phyloP scores from a whole-genome alignment of 768 basidiomycete species.

The Zangia roseola region DNA sequence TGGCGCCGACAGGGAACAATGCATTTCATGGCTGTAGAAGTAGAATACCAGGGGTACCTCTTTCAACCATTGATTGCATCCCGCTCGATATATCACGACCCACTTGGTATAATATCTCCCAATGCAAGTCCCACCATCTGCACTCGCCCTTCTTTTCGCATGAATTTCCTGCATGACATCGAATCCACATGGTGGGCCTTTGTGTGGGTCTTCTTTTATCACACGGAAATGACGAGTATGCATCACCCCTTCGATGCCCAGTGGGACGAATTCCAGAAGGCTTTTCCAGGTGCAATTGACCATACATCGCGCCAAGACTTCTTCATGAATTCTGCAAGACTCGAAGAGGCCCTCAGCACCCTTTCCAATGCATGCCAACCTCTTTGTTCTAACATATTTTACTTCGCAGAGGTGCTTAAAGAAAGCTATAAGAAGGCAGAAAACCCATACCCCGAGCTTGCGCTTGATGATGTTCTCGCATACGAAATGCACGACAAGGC shows the following conservation, averaged over 20 bases:
- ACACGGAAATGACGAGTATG: no score
- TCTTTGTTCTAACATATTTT: no score
- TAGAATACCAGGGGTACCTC: background rate
- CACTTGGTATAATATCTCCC: no score
- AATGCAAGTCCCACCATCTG: no score
- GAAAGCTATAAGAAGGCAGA: background rate
- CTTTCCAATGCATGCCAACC: no score
- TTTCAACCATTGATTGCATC: no score
- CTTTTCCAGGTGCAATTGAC: background rate
- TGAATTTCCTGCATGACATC: constrained; percentile 17
- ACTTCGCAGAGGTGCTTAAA: background rate
- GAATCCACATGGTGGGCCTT: constrained; percentile 12
- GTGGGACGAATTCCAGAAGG: background rate
- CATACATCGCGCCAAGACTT: background rate
- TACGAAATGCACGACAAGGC: no score
- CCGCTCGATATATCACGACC: no score
- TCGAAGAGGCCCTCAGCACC: no score
- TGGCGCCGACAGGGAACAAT: constrained; percentile 12
- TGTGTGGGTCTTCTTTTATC: constrained; percentile 5
- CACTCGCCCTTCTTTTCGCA: constrained; percentile 7
- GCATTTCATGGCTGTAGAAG: constrained; percentile 14
- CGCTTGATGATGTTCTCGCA: background rate
- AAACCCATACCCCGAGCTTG: background rate
- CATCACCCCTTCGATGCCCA: no score
- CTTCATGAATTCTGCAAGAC: no score